Evolutionary conservation across 768 basidiomycete genomes (phyloP), one percentile per base, ranked within the genome.

Genomic region (Mycena polygramma): DNA sequence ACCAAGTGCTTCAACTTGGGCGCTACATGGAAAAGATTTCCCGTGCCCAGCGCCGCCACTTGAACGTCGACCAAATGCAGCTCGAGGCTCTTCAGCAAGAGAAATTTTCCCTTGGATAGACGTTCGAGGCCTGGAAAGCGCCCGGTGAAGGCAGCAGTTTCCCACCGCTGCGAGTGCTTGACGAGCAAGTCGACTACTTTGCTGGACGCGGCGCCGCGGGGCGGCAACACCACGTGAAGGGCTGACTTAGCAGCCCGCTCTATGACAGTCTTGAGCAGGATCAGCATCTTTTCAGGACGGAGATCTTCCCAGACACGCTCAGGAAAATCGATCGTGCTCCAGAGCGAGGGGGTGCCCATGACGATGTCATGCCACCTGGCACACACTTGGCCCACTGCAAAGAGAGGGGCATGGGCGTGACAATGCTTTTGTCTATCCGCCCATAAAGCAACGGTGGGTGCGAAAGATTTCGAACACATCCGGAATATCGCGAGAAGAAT

Each of bases 241-340:
- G 51, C 57, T 49, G 58, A 67, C 66, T 48, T 48, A 52, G 49
- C 57, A 10, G 48, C 49, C 49, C 57, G 66, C 57, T 59, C 57
- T 52, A 67, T 51, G 39, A 67, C 66, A 35, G 37, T 67, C 57
- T 67, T 67, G 66, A 67, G 66, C 66, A 67, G 39, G 30, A 51
- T 1, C 49, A 24, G 52, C 66, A 67, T 53, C 57, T 59, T 67
- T 53, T 59, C 57, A 52, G 48, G 66, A 67, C 45, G 66, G 57
- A 67, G 66, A 67, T 59, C 57, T 41, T 59, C 57, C 66, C 66
- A 67, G 49, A 67, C 57, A 59, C 30, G 14, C 26, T 67, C 37
- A 7, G 66, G 66, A 52, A 67, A 67, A 59, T 67, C 66, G 66
- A 66, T 66, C 48, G 65, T 66, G 57, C 65, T 66, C 65, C 65